Evolutionary conservation across 768 basidiomycete species (phyloP), one percentile per base, ranked within the genome.

Genomic region (Boletus sp.): DNA sequence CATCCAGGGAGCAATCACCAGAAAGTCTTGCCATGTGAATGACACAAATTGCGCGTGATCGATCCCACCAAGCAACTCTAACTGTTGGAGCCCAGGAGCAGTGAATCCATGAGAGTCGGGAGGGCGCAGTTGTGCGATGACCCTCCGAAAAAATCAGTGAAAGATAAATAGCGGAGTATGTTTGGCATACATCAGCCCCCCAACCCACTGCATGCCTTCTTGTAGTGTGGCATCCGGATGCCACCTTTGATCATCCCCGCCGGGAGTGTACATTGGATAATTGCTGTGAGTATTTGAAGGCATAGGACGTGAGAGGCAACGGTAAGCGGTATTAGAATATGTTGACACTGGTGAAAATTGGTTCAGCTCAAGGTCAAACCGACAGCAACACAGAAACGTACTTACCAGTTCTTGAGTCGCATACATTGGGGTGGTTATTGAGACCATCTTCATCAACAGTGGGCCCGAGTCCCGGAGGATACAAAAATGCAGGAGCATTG

Each of bases 1-100:
- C 75, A 92, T 80, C 91, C 91, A 92, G 4, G 89, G 91, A 39
- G 90, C 87, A 55, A 92, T 82, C 33, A 83, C 78, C 67, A 78
- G 77, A 39, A 93, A 72, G 67, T 92, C 91, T 18, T 75, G 73
- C 83, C 84, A 87, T 0, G 78, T 80, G 57, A 92, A 84, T 11
- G 89, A 90, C 7, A 82, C 83, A 67, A 85, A 92, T 48, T 85
- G 87, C 17, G 75, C 75, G 41, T 83, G 75, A 48, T 81, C 77
- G 4, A 77, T 65, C 15, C 78, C 80, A 20, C 73, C 65, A 28
- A 82, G 72, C 11, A 83, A 73, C 61, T 80, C 82, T 24, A 76
- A 62, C 47, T 82, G 83, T 62, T 80, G 83, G 11, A 78, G 65
- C 14, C 69, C 70, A 17, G 65, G 68, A 56, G 66, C 73, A 33